A percentile compares a stretch with the other conserved stretches of the same genome.
These are phyloP conservation scores for Sclerotinia glacialis DNA, from an alignment of 2,329 filamentous ascomycete genomes.

Conservation along the genomic window DNA sequence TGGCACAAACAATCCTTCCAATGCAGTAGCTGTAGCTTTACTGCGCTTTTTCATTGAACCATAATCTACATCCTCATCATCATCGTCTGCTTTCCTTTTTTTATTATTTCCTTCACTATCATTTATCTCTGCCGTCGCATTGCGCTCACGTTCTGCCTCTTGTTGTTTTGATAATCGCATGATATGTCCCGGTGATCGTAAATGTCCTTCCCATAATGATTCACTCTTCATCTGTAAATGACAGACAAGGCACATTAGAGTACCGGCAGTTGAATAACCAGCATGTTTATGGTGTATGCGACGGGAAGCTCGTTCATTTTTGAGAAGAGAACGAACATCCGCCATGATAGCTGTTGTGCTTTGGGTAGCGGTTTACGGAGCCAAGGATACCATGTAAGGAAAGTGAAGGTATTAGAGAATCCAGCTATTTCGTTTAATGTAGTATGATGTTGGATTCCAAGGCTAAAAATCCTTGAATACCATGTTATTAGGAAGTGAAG, in stretches of 20 bases:
- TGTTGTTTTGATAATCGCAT: constrained; percentile 40
- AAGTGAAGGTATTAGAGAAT: not conserved
- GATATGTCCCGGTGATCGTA: constrained; percentile 48
- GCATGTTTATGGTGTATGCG: constrained; percentile 69
- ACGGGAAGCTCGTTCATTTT: constrained; percentile 71
- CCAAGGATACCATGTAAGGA: not conserved
- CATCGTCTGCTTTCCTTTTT: constrained; percentile 51
- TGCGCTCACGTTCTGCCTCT: constrained; percentile 20
- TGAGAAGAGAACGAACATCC: constrained; percentile 75
- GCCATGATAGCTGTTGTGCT: constrained; percentile 53
- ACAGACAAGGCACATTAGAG: constrained; percentile 66
- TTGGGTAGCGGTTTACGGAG: not conserved
- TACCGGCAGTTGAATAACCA: constrained; percentile 64
- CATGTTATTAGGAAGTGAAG: no score
- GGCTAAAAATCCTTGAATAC: no score
- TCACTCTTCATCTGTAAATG: constrained; percentile 63
- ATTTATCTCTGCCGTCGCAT: constrained; percentile 1
- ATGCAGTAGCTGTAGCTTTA: constrained; percentile 40
- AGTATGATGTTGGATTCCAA: no score
- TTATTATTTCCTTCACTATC: constrained; percentile 37
- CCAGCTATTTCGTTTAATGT: not conserved
- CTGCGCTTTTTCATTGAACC: constrained; percentile 46
- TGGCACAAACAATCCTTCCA: constrained; percentile 40
- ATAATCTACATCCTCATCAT: constrained; percentile 40
- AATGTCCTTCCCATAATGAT: constrained; percentile 63